Evolutionary conservation across 176 grass and related monocot species (phyloP).

Genomic region (Otatea glauca): DNA sequence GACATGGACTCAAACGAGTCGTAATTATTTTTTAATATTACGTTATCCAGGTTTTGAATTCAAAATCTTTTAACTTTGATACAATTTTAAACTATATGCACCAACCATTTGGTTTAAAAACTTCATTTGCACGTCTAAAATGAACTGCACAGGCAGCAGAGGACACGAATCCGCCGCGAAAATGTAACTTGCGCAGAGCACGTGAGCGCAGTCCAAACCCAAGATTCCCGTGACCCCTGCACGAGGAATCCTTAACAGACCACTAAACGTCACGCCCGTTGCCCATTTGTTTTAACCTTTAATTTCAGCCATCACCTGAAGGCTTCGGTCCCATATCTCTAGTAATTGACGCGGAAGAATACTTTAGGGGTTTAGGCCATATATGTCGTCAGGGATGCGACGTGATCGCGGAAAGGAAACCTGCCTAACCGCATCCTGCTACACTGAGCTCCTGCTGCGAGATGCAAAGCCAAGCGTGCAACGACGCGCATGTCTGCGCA

Average conservation of each 20-base stretch:
- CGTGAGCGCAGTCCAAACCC: constrained; percentile 23
- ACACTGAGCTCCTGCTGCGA: no score
- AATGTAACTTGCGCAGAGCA: not conserved
- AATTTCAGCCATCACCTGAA: constrained; percentile 16
- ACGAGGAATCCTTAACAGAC: not conserved
- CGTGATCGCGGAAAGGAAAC: not conserved
- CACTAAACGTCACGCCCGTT: not conserved
- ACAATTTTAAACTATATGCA: no score
- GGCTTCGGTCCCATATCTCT: no score
- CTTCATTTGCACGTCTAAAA: not conserved
- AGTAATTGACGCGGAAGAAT: not conserved
- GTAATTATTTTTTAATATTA: no score
- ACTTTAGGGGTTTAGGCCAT: constrained; percentile 21
- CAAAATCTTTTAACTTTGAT: no score
- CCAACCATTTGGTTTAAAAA: no score
- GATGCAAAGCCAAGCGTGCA: not conserved
- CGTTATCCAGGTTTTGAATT: no score
- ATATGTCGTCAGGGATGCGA: constrained; percentile 16
- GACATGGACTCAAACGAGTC: no score
- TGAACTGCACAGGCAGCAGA: not conserved
- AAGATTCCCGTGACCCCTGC: constrained; percentile 9
- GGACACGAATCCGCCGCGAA: not conserved
- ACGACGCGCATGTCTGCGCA: not conserved
- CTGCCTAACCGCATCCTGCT: no score
- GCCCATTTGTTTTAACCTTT: constrained; percentile 15